phyloP scores from a whole-genome alignment of 441 rosid genomes.

The Erodium trifolium region DNA sequence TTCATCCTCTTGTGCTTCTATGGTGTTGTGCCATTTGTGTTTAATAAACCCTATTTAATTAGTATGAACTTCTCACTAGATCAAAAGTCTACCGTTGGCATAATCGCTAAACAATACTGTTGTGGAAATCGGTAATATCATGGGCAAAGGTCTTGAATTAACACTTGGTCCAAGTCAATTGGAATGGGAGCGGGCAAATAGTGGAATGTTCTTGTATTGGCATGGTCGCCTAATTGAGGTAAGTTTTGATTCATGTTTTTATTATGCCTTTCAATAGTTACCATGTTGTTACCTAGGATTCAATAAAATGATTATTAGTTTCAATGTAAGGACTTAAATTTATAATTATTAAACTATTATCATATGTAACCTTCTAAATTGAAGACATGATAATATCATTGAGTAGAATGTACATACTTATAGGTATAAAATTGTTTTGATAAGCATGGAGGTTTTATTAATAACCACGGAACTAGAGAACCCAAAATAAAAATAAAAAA shows the following conservation, averaged over 20 bases:
- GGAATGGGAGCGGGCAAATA: slow-evolving; percentile 32
- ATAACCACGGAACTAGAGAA: no score
- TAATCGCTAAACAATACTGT: slow-evolving; percentile 22
- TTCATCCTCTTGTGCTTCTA: background rate
- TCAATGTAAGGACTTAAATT: background rate
- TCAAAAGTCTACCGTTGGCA: slow-evolving; percentile 28
- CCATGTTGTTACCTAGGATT: background rate
- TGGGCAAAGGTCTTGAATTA: slow-evolving; percentile 24
- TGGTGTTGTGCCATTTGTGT: slow-evolving; percentile 1
- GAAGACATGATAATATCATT: no score
- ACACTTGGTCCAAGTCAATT: slow-evolving; percentile 33
- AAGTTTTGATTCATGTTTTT: slow-evolving; percentile 2
- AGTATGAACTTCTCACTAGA: slow-evolving; percentile 17
- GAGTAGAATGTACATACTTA: no score
- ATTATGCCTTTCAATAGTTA: background rate
- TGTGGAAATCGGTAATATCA: slow-evolving; percentile 18
- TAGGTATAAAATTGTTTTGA: no score
- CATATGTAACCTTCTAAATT: background rate
- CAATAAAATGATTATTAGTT: background rate
- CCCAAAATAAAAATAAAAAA: no score
- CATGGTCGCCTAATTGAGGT: slow-evolving; percentile 37
- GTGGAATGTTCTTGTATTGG: slow-evolving; percentile 33
- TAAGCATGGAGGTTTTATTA: no score
- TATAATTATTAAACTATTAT: background rate
- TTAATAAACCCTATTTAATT: slow-evolving; percentile 11